Conservation (phyloP, 352 stramenopile species). For the Phytophthora vignae region DNA sequence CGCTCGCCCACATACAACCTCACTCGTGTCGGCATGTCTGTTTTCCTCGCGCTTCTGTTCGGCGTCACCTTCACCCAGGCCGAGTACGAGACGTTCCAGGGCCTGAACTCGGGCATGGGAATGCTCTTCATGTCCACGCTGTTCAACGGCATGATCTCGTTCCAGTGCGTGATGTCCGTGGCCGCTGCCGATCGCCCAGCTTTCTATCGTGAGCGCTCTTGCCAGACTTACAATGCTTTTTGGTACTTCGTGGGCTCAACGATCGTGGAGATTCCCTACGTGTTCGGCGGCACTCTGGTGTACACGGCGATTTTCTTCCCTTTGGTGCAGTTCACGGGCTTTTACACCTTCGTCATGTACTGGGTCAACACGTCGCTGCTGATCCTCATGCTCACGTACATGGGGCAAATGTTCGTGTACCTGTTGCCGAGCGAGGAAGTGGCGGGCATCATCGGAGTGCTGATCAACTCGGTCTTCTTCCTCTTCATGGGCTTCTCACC, state of each 20-base stretch:
- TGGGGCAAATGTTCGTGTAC: slow-evolving; percentile 50
- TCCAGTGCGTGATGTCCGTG: slow-evolving; percentile 74
- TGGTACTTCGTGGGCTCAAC: slow-evolving; percentile 81
- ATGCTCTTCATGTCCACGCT: slow-evolving; percentile 88
- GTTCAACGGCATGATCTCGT: slow-evolving; percentile 85
- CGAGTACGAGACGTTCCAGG: slow-evolving; percentile 54
- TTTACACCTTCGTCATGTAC: slow-evolving; percentile 43
- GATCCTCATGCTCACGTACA: slow-evolving; percentile 48
- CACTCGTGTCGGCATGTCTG: slow-evolving; percentile 71
- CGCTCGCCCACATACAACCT: slow-evolving; percentile 88
- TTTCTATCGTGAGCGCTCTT: slow-evolving; percentile 85
- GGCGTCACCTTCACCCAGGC: slow-evolving; percentile 66
- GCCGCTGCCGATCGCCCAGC: slow-evolving; percentile 80
- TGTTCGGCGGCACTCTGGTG: slow-evolving; percentile 56
- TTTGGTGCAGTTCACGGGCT: slow-evolving; percentile 49
- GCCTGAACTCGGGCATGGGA: slow-evolving; percentile 66
- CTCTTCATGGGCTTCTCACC: slow-evolving; percentile 53
- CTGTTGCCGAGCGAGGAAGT: slow-evolving; percentile 41
- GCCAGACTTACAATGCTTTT: slow-evolving; percentile 84
- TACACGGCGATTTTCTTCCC: slow-evolving; percentile 54
- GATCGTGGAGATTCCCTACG: slow-evolving; percentile 89
- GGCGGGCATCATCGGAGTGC: slow-evolving; percentile 30
- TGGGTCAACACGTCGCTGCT: slow-evolving; percentile 45
- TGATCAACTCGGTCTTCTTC: slow-evolving; percentile 48
- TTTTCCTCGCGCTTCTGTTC: slow-evolving; percentile 87